Evolutionary conservation across 2,329 filamentous ascomycete genomes (phyloP).

Genomic region (Fusarium sp.): DNA sequence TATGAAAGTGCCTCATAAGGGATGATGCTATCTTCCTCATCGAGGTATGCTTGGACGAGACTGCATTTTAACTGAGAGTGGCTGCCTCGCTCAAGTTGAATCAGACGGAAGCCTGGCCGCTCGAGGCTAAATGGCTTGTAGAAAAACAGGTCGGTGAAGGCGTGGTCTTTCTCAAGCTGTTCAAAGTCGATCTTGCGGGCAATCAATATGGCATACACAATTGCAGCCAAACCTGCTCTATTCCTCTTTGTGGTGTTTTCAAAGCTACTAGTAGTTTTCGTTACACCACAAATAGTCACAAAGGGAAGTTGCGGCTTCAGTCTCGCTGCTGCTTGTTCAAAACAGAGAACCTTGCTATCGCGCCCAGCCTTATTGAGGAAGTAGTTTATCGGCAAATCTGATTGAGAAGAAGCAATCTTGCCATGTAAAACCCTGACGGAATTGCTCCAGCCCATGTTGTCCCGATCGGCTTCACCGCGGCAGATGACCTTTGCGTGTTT

Average conservation of each 20-base stretch:
- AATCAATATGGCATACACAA: neutral
- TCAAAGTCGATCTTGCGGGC: rapidly evolving
- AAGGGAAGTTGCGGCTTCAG: neutral
- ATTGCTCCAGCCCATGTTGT: neutral
- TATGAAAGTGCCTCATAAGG: conserved; percentile 24
- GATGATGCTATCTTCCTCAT: neutral
- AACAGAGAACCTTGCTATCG: neutral
- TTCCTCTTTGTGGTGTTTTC: rapidly evolving
- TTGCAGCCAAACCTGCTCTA: neutral
- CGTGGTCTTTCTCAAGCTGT: rapidly evolving
- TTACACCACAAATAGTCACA: neutral
- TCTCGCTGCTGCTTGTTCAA: neutral
- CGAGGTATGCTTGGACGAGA: neutral
- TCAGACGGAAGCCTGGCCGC: neutral
- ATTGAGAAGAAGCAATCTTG: neutral
- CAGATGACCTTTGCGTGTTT: no score
- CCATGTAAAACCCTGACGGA: neutral
- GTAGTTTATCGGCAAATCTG: rapidly evolving
- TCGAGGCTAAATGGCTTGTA: neutral
- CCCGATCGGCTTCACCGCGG: neutral
- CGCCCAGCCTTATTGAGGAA: rapidly evolving
- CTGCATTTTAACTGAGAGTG: neutral
- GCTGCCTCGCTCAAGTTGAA: neutral
- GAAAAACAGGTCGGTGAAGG: rapidly evolving
- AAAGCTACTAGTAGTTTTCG: rapidly evolving